These are phyloP conservation scores for Sordariomycetes sp. DNA, from an alignment of 2,329 filamentous ascomycete species.

Conservation along the genomic window DNA sequence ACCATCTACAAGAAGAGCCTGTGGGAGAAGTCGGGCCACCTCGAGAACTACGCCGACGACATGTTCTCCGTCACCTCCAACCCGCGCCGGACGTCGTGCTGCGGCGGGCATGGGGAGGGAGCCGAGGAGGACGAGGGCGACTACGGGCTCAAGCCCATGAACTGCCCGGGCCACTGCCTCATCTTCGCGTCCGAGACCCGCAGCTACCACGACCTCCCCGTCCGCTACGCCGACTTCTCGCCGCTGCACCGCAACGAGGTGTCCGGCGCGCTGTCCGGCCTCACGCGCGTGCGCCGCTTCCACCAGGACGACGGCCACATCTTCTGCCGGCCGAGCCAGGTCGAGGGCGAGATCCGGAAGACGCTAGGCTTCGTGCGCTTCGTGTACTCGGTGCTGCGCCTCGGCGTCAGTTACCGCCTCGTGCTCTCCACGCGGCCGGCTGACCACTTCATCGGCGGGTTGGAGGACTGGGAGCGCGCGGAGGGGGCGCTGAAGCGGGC, in stretches of 20 bases:
- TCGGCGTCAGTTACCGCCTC: constrained; percentile 60
- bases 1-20: constrained; percentile 84
- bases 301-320: constrained; percentile 90
- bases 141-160: constrained; percentile 87
- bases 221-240: constrained; percentile 81
- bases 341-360: constrained; percentile 60
- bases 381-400: constrained; percentile 58
- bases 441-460: constrained; percentile 66
- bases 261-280: constrained; percentile 67
- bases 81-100: constrained; percentile 17
- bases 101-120: constrained; percentile 16
- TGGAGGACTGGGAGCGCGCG: constrained; percentile 49
- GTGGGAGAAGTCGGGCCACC: constrained; percentile 78
- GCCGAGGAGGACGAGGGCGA: constrained; percentile 54
- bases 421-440: constrained; percentile 69
- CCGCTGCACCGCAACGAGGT: constrained; percentile 80
- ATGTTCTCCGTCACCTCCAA: constrained; percentile 73
- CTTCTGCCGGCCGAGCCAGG: constrained; percentile 71
- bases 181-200: constrained; percentile 65
- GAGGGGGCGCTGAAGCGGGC: constrained; percentile 27
- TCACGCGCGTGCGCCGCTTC: constrained; percentile 77
- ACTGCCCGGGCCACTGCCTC: constrained; percentile 81
- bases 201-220: constrained; percentile 70
- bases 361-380: constrained; percentile 66
- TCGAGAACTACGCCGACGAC: constrained; percentile 83